Conservation (phyloP, 2,329 filamentous ascomycete genomes). For the Aspergillus uvarum region DNA sequence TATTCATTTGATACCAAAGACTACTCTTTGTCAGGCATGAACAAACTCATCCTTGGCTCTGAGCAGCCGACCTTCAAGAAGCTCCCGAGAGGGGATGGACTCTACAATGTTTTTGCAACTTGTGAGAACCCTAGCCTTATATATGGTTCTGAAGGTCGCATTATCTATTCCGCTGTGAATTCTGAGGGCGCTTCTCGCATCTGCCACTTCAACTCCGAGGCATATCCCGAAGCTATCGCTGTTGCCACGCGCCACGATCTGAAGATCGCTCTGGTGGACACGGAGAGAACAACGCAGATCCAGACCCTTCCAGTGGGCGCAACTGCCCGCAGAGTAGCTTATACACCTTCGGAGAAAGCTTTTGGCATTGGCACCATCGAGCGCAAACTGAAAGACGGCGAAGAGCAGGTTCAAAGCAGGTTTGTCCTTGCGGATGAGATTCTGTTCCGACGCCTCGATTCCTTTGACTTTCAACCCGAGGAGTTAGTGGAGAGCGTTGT, state of each 20-base stretch:
- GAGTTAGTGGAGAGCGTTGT: constrained; percentile 87
- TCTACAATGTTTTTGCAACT: constrained; percentile 84
- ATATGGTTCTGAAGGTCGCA: constrained; percentile 80
- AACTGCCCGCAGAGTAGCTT: constrained; percentile 82
- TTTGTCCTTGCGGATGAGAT: constrained; percentile 91
- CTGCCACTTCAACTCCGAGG: constrained; percentile 76
- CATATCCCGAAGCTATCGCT: constrained; percentile 77
- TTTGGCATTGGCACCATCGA: constrained; percentile 87
- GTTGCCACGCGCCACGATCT: constrained; percentile 76
- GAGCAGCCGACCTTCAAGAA: constrained; percentile 79
- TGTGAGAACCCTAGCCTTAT: constrained; percentile 94
- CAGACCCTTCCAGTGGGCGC: constrained; percentile 75
- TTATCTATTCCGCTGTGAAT: constrained; percentile 91
- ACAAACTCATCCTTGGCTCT: constrained; percentile 80
- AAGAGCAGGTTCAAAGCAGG: constrained; percentile 74
- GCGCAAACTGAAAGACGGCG: constrained; percentile 66
- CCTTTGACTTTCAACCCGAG: constrained; percentile 61
- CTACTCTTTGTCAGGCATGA: constrained; percentile 68
- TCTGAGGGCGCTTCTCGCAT: constrained; percentile 81
- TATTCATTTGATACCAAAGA: constrained; percentile 67
- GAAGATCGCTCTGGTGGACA: constrained; percentile 78
- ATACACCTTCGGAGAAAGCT: constrained; percentile 73
- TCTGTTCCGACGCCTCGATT: constrained; percentile 74
- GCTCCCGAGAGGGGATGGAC: constrained; percentile 64
- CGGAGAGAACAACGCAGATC: constrained; percentile 83